Evolutionary conservation across 2,329 filamentous ascomycete species (phyloP).

Genomic region (Cladosporium sp.): DNA sequence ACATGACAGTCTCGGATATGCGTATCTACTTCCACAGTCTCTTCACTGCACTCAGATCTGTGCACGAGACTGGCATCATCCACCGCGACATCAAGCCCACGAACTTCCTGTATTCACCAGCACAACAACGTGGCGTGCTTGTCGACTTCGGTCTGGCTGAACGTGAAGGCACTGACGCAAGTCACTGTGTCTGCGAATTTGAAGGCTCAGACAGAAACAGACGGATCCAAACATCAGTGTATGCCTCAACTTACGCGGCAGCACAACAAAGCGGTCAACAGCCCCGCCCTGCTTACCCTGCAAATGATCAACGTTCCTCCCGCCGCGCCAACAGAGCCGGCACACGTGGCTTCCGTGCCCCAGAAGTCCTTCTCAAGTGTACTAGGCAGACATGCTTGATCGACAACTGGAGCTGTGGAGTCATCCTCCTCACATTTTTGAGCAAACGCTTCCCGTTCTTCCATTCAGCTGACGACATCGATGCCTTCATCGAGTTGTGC

Average conservation of each 20-base stretch:
- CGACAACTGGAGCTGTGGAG: conserved; percentile 94
- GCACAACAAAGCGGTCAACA: conserved; percentile 28
- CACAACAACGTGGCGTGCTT: conserved; percentile 77
- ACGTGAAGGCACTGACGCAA: conserved; percentile 66
- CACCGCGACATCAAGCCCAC: conserved; percentile 72
- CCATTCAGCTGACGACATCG: conserved; percentile 96
- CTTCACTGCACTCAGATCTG: conserved; percentile 79
- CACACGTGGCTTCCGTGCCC: conserved; percentile 91
- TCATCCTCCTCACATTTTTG: conserved; percentile 94
- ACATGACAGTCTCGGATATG: conserved; percentile 84
- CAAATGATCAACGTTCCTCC: conserved; percentile 83
- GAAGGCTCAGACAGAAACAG: conserved; percentile 60
- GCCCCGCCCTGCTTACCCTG: conserved; percentile 69
- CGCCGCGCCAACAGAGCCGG: conserved; percentile 91
- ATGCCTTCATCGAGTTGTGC: conserved; percentile 95
- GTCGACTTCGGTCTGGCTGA: conserved; percentile 99
- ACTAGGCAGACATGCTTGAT: conserved; percentile 89
- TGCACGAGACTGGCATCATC: conserved; percentile 81
- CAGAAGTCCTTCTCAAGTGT: conserved; percentile 96
- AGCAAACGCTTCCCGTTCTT: conserved; percentile 96
- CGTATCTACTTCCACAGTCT: conserved; percentile 85
- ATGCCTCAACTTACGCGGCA: conserved; percentile 54
- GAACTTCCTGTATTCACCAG: conserved; percentile 90
- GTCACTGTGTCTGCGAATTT: conserved; percentile 80
- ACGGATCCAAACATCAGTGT: conserved; percentile 57